Evolutionary conservation across 2,329 filamentous ascomycete genomes (phyloP), one percentile per base, ranked within the genome.

Genomic region (Trichoderma hamatum): DNA sequence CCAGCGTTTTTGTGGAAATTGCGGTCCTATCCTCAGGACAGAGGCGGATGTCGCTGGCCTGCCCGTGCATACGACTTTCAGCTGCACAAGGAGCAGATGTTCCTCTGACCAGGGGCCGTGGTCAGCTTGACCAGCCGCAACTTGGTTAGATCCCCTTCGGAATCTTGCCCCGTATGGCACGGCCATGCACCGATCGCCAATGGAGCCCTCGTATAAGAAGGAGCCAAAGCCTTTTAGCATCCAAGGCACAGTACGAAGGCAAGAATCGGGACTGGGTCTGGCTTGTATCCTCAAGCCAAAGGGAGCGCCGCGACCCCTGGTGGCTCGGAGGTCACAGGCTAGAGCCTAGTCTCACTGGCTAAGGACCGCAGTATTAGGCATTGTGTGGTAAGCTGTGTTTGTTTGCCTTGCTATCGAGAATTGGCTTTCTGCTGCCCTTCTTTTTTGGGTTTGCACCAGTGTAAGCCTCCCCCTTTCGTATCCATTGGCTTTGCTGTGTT

Each of bases 111-210:
- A 51, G 63, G 52, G 63, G 49, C 54, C 28, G 39, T n/a, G n/a
- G 63, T 65, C 62, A 59, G 63, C 63, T 67, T 59, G 21, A 24
- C 63, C 63, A 67, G 36, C 63, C 63, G 63, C 63, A 58, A 59
- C 21, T 46, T 16, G 54, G 39, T 28, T 67, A 58, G 63, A 59
- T 56, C 62, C 34, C 34, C 51, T 32, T 66, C 63, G 63, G 63
- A 66, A 66, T 66, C 63, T 49, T 66, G 63, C 63, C 52, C 52
- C 63, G 52, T 67, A 54, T 67, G 28, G 63, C 63, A 49, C 54
- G 54, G 39, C 63, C 39, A 63, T 66, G 52, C 54, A 59, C 39
- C 30, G 63, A 67, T 67, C 63, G 63, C 52, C 63, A 59, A 51
- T 59, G 54, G 63, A n/a, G 63, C 51, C 39, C 63, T 67, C 63